Conservation (phyloP, 2,329 filamentous ascomycete species). For the Diaporthe nobilis region DNA sequence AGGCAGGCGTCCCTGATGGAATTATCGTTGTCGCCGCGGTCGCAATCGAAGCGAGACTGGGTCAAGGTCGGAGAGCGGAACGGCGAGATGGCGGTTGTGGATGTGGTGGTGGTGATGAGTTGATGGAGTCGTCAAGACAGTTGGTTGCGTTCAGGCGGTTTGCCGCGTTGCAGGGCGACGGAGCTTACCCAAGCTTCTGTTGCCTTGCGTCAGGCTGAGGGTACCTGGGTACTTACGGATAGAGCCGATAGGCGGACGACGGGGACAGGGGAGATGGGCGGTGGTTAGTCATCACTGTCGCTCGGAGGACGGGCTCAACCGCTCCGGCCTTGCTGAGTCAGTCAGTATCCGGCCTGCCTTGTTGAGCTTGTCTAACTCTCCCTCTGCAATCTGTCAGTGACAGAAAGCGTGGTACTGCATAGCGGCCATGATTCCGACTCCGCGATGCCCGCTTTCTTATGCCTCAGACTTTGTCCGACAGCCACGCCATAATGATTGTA, state of each 20-base stretch:
- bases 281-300: background rate
- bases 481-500: slow-evolving; percentile 5
- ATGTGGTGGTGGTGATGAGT: background rate
- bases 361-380: no score
- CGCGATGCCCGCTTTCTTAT: background rate
- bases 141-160: slow-evolving; percentile 17
- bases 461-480: slow-evolving; percentile 18
- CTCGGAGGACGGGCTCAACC: background rate
- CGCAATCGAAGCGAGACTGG: background rate
- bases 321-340: slow-evolving; percentile 9
- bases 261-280: background rate
- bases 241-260: background rate
- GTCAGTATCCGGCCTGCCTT: background rate
- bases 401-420: background rate
- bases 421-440: background rate
- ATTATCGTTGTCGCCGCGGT: background rate
- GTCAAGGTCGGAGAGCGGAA: background rate
- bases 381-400: background rate
- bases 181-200: slow-evolving; percentile 56
- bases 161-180: slow-evolving; percentile 33
- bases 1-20: background rate
- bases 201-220: slow-evolving; percentile 49
- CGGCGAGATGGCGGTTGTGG: background rate
- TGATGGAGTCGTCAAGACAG: slow-evolving; percentile 17
- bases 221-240: slow-evolving; percentile 25